Evolutionary conservation across 441 rosid genomes (phyloP), one percentile per base, ranked within the genome.

Genomic region (Adansonia madagascariensis): DNA sequence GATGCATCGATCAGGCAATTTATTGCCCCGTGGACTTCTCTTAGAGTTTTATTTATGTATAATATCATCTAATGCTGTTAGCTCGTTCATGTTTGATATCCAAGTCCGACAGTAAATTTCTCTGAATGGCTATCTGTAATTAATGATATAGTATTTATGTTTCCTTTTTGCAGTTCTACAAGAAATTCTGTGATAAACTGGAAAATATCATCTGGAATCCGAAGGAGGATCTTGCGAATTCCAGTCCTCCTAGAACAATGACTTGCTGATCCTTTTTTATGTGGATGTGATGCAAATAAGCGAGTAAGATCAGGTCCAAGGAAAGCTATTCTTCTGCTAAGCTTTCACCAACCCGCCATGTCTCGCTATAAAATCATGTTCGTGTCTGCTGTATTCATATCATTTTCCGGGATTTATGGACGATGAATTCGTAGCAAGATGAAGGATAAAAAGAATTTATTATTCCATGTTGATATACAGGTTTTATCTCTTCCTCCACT

Each of bases 201-300:
- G 96, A 89, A 55, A 81, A 84, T 80, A 86, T 95, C 80, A 93
- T 95, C 71, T 93, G 94, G 98, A 91, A 81, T 81, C 91, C 97
- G 24, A 27, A 83, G 3, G 94, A 84, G 76, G 85, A 83, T 47
- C 82, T 77, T 61, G 83, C 79, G 53, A 84, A 79, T 49, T 73
- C 91, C 14, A 79, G 76, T 80, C 83, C 89, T 80, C 83, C 81
- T 74, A 80, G 84, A 81, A 77, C 90, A 76, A 73, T 81, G 82
- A 85, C 89, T 80, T 77, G 87, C 82, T 90, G 89, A 91, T 85
- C 85, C 84, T 12, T 31, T 81, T 80, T 65, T 50, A 11, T 7
- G 6, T 6, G 81, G 80, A 73, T 47, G 71, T 78, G 84, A 83
- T 22, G 86, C 86, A 78, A 80, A 35, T 78, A 55, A 72, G 22